Conservation (phyloP, 1,284 basidiomycete genomes). For the Neonothopanus nambi region DNA sequence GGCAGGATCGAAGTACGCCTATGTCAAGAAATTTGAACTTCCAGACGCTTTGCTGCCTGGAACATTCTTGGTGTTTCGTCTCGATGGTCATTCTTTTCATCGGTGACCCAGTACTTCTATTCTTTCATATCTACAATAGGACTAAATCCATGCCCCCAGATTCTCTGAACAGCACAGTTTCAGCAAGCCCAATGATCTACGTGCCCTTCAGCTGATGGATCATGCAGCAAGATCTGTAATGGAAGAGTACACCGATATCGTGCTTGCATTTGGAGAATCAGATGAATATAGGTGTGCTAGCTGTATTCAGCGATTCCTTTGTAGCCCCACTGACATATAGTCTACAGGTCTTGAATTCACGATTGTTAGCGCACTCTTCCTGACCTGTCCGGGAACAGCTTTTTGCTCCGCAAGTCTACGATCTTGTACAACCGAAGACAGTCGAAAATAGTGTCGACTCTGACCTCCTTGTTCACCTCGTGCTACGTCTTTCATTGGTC, state of each 20-base stretch:
- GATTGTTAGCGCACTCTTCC: neutral
- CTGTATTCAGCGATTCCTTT: too few relatives aligned
- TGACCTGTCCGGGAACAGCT: conserved; percentile 48
- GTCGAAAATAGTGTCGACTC: conserved; percentile 87
- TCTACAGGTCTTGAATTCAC: neutral
- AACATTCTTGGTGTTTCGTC: conserved; percentile 83
- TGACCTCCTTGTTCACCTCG: conserved; percentile 92
- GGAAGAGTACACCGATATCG: conserved; percentile 79
- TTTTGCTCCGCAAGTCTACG: conserved; percentile 79
- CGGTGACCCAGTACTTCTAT: conserved; percentile 50
- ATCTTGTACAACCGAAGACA: conserved; percentile 83
- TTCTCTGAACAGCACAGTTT: conserved; percentile 87
- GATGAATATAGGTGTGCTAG: conserved; percentile 88
- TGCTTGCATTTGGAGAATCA: conserved; percentile 92
- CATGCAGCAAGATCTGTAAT: conserved; percentile 83
- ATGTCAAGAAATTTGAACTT: conserved; percentile 90
- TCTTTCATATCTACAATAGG: neutral
- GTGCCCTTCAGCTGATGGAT: conserved; percentile 92
- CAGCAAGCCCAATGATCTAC: conserved; percentile 88
- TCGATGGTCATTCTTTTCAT: conserved; percentile 96
- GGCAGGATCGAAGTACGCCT: conserved; percentile 92
- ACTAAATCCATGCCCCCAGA: conserved; percentile 40
- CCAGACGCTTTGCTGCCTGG: conserved; percentile 85
- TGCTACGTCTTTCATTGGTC: conserved; percentile 90
- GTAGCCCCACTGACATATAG: neutral